These are phyloP conservation scores for Rhodotorula sp. DNA, from an alignment of 1,284 basidiomycete genomes.

Conservation along the genomic window DNA sequence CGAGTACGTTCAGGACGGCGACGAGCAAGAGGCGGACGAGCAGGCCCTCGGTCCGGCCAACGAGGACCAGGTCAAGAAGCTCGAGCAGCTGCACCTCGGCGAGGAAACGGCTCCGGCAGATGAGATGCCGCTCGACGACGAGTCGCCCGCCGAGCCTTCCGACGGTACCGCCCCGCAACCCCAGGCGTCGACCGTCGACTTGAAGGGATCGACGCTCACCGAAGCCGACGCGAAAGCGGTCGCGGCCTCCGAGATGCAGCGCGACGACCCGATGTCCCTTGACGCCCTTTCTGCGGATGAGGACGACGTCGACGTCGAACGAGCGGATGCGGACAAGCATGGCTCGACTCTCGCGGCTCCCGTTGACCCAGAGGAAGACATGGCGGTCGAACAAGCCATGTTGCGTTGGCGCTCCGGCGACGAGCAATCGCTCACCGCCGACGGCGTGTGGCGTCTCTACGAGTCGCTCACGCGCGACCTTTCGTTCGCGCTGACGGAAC, in stretches of 20 bases:
- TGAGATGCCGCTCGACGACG: conserved; percentile 44
- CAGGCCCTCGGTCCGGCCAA: conserved; percentile 86
- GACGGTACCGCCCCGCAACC: conserved; percentile 17
- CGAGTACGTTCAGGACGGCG: conserved; percentile 75
- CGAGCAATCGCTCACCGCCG: conserved; percentile 60
- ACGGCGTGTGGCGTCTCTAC: conserved; percentile 86
- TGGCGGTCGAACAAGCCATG: conserved; percentile 59
- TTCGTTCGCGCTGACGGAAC: conserved; percentile 89
- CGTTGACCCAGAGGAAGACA: conserved; percentile 39
- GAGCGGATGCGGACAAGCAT: conserved; percentile 56
- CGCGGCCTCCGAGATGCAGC: conserved; percentile 33
- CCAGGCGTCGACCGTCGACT: conserved; percentile 16
- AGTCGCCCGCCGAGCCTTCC: not conserved
- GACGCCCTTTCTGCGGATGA: conserved; percentile 45
- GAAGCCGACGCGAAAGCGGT: conserved; percentile 39
- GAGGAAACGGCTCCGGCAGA: conserved; percentile 57
- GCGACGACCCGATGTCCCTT: conserved; percentile 10
- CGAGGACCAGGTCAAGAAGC: conserved; percentile 75
- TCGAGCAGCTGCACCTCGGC: conserved; percentile 73
- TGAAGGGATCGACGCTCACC: conserved; percentile 36
- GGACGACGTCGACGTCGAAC: conserved; percentile 43
- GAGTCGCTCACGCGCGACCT: conserved; percentile 85
- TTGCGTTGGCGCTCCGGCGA: conserved; percentile 66
- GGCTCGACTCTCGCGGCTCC: conserved; percentile 33
- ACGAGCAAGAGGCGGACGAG: conserved; percentile 70